Evolutionary conservation across 2,329 filamentous ascomycete genomes (phyloP).

Genomic region (Alternaria ventricosa): DNA sequence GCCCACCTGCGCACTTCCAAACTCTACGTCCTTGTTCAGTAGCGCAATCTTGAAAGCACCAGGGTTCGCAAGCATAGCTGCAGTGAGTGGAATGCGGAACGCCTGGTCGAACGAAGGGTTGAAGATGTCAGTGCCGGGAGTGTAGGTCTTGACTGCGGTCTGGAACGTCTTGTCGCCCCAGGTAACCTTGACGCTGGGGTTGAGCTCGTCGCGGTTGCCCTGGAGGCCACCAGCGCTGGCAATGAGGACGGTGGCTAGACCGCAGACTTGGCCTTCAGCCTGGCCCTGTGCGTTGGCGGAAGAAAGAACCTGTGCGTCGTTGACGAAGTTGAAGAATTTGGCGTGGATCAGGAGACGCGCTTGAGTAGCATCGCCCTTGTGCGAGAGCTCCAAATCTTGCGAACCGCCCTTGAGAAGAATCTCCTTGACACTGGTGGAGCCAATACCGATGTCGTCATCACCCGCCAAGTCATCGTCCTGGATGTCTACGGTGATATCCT

Average conservation of each 20-base stretch:
- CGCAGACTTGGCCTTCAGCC: constrained; percentile 43
- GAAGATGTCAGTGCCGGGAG: constrained; percentile 56
- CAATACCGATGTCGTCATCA: constrained; percentile 56
- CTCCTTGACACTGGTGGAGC: constrained; percentile 50
- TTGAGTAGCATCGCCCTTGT: constrained; percentile 48
- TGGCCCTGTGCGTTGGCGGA: constrained; percentile 31
- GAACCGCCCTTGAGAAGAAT: constrained; percentile 53
- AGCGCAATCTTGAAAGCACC: constrained; percentile 34
- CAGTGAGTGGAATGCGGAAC: constrained; percentile 53
- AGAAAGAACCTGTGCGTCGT: constrained; percentile 43
- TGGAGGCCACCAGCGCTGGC: constrained; percentile 52
- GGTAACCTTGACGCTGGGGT: constrained; percentile 55
- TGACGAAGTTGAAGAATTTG: constrained; percentile 53
- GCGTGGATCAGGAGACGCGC: constrained; percentile 49
- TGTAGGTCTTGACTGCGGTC: constrained; percentile 53
- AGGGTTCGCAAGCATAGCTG: constrained; percentile 32
- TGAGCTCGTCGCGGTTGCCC: constrained; percentile 53
- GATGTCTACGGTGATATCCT: constrained; percentile 51
- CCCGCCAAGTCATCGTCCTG: constrained; percentile 53
- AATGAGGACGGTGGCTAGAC: constrained; percentile 54
- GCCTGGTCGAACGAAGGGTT: constrained; percentile 57
- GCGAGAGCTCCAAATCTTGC: constrained; percentile 50
- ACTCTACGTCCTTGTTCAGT: constrained; percentile 37
- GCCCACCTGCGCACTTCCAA: constrained; percentile 32
- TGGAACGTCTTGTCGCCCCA: constrained; percentile 53